phyloP scores from a whole-genome alignment of 768 basidiomycete genomes.

The Lactarius evosmus region DNA sequence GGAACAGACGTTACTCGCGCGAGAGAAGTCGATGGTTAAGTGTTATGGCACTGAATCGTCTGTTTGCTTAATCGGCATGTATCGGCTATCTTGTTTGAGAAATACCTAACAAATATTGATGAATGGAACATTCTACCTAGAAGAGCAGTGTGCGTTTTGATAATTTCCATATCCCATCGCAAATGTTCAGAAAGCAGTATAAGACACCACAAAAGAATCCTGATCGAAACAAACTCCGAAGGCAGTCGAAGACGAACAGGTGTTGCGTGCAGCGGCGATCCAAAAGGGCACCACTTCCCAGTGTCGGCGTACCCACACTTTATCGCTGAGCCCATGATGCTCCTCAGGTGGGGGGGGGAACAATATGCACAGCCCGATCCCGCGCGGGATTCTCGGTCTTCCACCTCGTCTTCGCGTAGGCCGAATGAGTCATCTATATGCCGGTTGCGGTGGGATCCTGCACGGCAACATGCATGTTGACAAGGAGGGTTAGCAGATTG shows the following conservation, averaged over 20 bases:
- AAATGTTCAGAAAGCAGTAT: no score
- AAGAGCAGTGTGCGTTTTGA: no score
- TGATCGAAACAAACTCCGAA: no score
- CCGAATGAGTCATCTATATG: slow-evolving; percentile 40
- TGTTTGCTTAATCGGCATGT: not conserved
- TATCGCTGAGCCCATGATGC: slow-evolving; percentile 33
- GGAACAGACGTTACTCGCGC: not conserved
- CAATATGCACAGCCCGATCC: slow-evolving; percentile 52
- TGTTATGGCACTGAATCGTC: not conserved
- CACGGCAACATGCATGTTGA: slow-evolving; percentile 29
- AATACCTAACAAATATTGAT: no score
- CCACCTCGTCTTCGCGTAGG: slow-evolving; percentile 68
- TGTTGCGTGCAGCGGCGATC: slow-evolving; percentile 21
- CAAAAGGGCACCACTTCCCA: slow-evolving; percentile 51
- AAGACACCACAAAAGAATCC: no score
- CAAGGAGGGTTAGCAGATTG: slow-evolving; percentile 50
- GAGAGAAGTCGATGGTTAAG: not conserved
- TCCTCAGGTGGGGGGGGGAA: slow-evolving; percentile 48
- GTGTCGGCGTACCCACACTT: slow-evolving; percentile 41
- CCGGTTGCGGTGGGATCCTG: slow-evolving; percentile 29
- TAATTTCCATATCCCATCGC: no score
- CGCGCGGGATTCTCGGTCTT: slow-evolving; percentile 71
- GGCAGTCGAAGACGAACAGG: not conserved
- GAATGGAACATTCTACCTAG: no score
- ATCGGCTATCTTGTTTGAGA: no score